These are phyloP conservation scores for Candida oleophila DNA, from an alignment of 805 yeast species.

Conservation along the genomic window DNA sequence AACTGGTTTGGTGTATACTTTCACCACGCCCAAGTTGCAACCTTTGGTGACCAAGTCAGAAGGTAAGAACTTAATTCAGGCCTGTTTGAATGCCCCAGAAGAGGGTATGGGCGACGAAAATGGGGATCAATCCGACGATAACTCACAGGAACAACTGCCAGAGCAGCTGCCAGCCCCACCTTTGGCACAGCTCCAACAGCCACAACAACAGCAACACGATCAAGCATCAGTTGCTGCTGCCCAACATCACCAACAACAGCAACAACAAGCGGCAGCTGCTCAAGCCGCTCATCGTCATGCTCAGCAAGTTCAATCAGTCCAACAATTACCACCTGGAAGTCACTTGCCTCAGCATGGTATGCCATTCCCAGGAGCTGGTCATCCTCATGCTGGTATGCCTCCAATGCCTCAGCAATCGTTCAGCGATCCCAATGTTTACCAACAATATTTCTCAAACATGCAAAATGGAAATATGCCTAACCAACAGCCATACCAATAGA, in stretches of 20 bases:
- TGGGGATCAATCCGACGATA: conserved; percentile 50
- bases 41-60: conserved; percentile 97
- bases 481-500: conserved; percentile 56
- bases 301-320: conserved; percentile 17
- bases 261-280: conserved; percentile 14
- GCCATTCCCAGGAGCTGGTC: conserved; percentile 44
- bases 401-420: conserved; percentile 48
- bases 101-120: conserved; percentile 70
- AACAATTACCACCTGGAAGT: conserved; percentile 37
- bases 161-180: conserved; percentile 39
- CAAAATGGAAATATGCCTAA: conserved; percentile 46
- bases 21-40: conserved; percentile 98
- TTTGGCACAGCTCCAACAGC: conserved; percentile 1
- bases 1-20: conserved; percentile 97
- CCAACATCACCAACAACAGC: conserved; percentile 31
- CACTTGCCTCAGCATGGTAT: conserved; percentile 42
- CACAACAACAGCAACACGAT: conserved; percentile 12
- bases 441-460: conserved; percentile 60
- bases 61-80: conserved; percentile 95
- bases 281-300: conserved; percentile 9
- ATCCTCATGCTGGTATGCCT: conserved; percentile 36
- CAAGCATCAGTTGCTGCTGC: conserved; percentile 15
- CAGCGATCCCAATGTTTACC: conserved; percentile 57
- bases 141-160: conserved; percentile 36
- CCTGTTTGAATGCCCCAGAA: conserved; percentile 96